Conservation (phyloP, 352 stramenopile genomes). For the Proteromonas lacertae region DNA sequence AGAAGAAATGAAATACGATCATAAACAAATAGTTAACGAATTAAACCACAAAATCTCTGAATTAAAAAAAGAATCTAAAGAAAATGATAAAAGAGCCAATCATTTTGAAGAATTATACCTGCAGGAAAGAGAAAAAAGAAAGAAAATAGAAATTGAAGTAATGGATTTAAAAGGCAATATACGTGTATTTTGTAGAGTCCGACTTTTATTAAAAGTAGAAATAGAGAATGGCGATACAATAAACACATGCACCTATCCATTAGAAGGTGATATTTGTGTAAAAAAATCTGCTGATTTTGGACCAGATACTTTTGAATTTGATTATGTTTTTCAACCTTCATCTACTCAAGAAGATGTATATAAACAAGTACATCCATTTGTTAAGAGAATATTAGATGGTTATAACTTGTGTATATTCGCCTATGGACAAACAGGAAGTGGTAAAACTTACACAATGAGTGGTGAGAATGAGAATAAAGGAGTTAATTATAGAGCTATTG, state of each 20-base stretch:
- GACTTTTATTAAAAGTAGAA: constrained; percentile 18
- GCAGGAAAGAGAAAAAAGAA: no score
- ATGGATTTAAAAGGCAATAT: constrained; percentile 36
- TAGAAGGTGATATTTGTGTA: not conserved
- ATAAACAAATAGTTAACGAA: no score
- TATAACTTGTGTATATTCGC: constrained; percentile 53
- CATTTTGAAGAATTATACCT: no score
- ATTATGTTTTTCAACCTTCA: not conserved
- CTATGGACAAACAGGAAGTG: constrained; percentile 53
- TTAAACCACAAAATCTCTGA: no score
- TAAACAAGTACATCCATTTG: not conserved
- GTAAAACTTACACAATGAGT: constrained; percentile 69
- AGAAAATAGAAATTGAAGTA: no score
- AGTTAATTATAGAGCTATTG: constrained; percentile 36
- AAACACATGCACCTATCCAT: not conserved
- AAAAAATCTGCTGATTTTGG: constrained; percentile 2
- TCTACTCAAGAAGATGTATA: not conserved
- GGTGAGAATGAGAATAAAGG: constrained; percentile 23
- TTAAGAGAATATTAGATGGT: constrained; percentile 17
- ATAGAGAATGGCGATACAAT: constrained; percentile 12
- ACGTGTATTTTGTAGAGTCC: constrained; percentile 43
- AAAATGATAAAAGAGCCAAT: no score
- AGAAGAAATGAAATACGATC: no score
- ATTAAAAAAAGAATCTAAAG: no score
- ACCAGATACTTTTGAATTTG: not conserved